These are phyloP conservation scores for Penicillium paradoxum DNA, from an alignment of 495 filamentous ascomycete genomes.

Conservation along the genomic window DNA sequence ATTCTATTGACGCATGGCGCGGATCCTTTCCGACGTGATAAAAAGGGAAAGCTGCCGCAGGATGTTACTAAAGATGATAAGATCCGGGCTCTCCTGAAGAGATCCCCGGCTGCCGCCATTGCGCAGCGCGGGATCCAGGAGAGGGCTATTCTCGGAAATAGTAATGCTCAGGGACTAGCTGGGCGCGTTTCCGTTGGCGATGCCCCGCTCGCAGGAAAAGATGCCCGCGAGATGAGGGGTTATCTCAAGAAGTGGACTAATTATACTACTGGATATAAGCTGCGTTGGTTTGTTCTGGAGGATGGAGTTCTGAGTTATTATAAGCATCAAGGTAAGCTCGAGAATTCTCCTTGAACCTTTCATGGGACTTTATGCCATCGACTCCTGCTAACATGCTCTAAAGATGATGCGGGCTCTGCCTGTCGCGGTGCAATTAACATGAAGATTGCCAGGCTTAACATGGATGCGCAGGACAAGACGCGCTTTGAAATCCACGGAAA, in stretches of 20 bases:
- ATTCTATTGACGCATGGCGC: constrained; percentile 88
- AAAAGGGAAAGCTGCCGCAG: constrained; percentile 91
- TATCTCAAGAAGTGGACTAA: constrained; percentile 99
- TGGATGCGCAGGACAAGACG: constrained; percentile 95
- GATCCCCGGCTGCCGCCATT: constrained; percentile 87
- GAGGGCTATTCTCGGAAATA: constrained; percentile 84
- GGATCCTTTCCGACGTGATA: constrained; percentile 94
- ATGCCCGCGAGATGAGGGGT: constrained; percentile 93
- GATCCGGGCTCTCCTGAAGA: constrained; percentile 80
- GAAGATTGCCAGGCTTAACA: constrained; percentile 88
- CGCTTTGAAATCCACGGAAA: constrained; percentile 97
- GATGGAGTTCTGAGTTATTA: constrained; percentile 98
- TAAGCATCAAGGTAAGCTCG: constrained; percentile 75
- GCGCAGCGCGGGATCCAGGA: constrained; percentile 96
- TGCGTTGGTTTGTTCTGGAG: constrained; percentile 96
- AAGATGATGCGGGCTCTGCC: constrained; percentile 66
- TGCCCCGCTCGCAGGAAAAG: constrained; percentile 65
- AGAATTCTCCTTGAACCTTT: background rate
- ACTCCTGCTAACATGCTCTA: constrained; percentile 3
- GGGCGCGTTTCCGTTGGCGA: constrained; percentile 53
- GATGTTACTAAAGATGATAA: constrained; percentile 96
- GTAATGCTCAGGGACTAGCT: constrained; percentile 52
- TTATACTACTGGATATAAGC: constrained; percentile 91
- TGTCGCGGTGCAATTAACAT: constrained; percentile 98
- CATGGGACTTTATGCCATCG: background rate